These are phyloP conservation scores for Magnolia changhungtana DNA, from an alignment of 164 flowering plant species.

Conservation along the genomic window DNA sequence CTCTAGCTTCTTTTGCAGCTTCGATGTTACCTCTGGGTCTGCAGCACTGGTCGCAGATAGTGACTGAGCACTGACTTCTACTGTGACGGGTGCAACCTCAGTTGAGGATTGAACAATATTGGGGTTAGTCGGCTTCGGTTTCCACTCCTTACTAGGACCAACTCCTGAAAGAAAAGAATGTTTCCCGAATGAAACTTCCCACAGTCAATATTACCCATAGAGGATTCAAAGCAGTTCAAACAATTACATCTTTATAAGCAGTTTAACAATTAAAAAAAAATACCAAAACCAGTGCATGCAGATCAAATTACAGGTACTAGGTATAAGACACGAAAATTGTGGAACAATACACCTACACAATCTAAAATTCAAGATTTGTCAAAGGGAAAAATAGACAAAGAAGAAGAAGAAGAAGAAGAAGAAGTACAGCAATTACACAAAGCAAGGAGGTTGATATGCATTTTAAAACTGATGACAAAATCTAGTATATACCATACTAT, in stretches of 20 bases:
- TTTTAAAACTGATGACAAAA: too few species aligned
- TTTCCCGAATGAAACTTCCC: not conserved
- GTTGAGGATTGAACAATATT: slow-evolving; percentile 37
- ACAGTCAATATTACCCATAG: not conserved
- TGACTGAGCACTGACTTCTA: slow-evolving; percentile 28
- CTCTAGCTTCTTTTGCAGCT: slow-evolving; percentile 56
- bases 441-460: not conserved
- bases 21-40: slow-evolving; percentile 38
- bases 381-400: too few species aligned
- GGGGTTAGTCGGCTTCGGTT: slow-evolving; percentile 51
- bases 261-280: not conserved
- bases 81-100: slow-evolving; percentile 31
- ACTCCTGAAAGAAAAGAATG: slow-evolving; percentile 23
- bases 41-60: slow-evolving; percentile 22
- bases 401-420: too few species aligned
- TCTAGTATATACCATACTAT: too few species aligned
- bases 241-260: not conserved
- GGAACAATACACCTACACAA: too few species aligned
- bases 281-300: not conserved
- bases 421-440: not conserved
- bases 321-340: too few species aligned
- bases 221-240: not conserved
- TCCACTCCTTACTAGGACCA: slow-evolving; percentile 79
- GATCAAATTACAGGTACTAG: too few species aligned
- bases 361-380: too few species aligned